These are phyloP conservation scores for Taphrina populina DNA, from an alignment of 1,139 yeast genomes.

Conservation along the genomic window DNA sequence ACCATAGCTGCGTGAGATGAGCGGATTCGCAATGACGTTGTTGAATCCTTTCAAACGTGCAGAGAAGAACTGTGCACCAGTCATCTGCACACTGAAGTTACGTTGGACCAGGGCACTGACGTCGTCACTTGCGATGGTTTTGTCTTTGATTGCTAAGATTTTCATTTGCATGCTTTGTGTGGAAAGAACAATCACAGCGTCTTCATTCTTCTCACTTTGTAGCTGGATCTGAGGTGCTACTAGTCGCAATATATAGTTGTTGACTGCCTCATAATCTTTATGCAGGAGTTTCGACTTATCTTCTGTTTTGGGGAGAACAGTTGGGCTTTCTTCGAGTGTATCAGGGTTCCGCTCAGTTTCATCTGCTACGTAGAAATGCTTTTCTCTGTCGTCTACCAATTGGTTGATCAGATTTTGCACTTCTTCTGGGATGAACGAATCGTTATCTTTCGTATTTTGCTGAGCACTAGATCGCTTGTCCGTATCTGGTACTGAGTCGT, in stretches of 20 bases:
- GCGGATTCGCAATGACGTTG: slow-evolving; percentile 50
- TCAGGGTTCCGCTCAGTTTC: slow-evolving; percentile 8
- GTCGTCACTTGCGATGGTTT: slow-evolving; percentile 52
- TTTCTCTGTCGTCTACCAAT: slow-evolving; percentile 36
- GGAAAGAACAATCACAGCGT: slow-evolving; percentile 65
- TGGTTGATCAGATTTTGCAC: slow-evolving; percentile 38
- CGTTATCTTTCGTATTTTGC: slow-evolving; percentile 5
- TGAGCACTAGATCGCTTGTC: neutral
- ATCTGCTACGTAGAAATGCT: slow-evolving; percentile 37
- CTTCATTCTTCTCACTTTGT: slow-evolving; percentile 63
- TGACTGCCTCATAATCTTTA: slow-evolving; percentile 53
- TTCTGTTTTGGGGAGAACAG: slow-evolving; percentile 46
- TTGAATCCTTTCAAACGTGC: slow-evolving; percentile 54
- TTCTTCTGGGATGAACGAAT: slow-evolving; percentile 27
- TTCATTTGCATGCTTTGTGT: slow-evolving; percentile 72
- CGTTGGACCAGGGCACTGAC: slow-evolving; percentile 60
- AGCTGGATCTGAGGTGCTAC: slow-evolving; percentile 85
- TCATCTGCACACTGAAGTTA: slow-evolving; percentile 65
- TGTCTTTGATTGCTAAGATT: slow-evolving; percentile 58
- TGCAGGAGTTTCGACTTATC: slow-evolving; percentile 52
- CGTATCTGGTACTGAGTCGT: slow-evolving; percentile 39
- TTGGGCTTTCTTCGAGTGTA: neutral
- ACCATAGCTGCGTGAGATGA: slow-evolving; percentile 48
- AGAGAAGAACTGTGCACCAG: slow-evolving; percentile 70
- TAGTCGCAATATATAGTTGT: slow-evolving; percentile 67